Evolutionary conservation across 495 filamentous ascomycete species (phyloP).

Genomic region (Penicillium subrubescens): DNA sequence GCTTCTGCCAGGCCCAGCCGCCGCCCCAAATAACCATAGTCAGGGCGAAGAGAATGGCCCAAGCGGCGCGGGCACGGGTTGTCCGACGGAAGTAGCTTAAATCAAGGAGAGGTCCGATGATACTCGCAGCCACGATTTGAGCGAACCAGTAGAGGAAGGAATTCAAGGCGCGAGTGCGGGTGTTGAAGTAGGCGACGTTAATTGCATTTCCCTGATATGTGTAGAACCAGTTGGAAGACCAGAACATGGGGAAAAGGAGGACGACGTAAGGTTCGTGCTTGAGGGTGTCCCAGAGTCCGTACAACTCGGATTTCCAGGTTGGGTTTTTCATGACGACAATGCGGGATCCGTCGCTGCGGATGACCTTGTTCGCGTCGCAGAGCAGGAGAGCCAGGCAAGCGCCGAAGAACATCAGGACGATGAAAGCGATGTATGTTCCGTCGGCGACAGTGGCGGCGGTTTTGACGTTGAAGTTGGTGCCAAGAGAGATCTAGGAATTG

Average conservation of each 20-base stretch:
- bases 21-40: constrained; percentile 50
- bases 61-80: background rate
- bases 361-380: background rate
- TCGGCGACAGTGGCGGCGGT: background rate
- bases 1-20: constrained; percentile 47
- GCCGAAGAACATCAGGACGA: background rate
- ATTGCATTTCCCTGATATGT: constrained; percentile 62
- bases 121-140: constrained; percentile 46
- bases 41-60: constrained; percentile 34
- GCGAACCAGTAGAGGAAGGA: constrained; percentile 49
- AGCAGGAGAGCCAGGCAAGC: background rate
- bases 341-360: background rate
- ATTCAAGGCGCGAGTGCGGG: constrained; percentile 46
- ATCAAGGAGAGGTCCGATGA: constrained; percentile 46
- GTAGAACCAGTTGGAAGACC: constrained; percentile 74
- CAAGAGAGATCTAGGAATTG: background rate
- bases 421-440: background rate
- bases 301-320: background rate
- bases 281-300: constrained; percentile 35
- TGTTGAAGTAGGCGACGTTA: constrained; percentile 44
- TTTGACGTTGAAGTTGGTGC: background rate
- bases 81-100: constrained; percentile 30
- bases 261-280: constrained; percentile 58
- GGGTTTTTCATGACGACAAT: background rate
- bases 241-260: constrained; percentile 50